Evolutionary conservation across 225 moss, liverwort and hornwort genomes (phyloP).

Genomic region (Straminergon stramineum): DNA sequence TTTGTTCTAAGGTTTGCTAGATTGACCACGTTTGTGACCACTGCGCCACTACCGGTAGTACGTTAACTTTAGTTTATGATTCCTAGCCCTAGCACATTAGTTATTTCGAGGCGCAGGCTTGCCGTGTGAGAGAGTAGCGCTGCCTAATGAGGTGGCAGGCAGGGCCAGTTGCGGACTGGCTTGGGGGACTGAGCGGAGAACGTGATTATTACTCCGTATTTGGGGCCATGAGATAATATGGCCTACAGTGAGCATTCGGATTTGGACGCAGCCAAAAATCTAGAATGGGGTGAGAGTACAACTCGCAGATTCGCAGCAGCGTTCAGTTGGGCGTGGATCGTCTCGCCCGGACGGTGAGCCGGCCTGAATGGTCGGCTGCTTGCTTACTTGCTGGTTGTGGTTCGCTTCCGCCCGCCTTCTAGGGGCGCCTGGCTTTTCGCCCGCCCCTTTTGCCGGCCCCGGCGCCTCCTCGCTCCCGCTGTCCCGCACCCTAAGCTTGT

Average conservation of each 20-base stretch:
- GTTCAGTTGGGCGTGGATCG: background rate
- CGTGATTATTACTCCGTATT: background rate
- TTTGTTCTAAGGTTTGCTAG: background rate
- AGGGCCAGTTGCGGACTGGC: background rate
- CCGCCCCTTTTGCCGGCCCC: background rate
- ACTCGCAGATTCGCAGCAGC: background rate
- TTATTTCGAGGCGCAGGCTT: background rate
- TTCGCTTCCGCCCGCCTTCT: background rate
- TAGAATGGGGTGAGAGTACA: background rate
- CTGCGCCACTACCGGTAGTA: background rate
- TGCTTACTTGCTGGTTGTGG: background rate
- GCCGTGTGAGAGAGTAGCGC: background rate
- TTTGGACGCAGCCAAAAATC: background rate
- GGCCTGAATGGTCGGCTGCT: background rate
- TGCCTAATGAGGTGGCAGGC: background rate
- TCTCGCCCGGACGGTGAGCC: background rate
- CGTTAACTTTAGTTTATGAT: background rate
- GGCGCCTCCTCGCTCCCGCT: background rate
- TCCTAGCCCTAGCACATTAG: background rate
- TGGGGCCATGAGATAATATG: background rate
- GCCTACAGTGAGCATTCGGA: background rate
- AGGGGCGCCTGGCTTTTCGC: background rate
- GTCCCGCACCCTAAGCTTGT: background rate
- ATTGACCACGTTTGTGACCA: too few species aligned
- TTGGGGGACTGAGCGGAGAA: background rate